A percentile compares a stretch with the other conserved stretches of the same genome.
These are phyloP conservation scores for Pseudonitzschia delicatissima DNA, from an alignment of 108 stramenopile species.

Conservation along the genomic window DNA sequence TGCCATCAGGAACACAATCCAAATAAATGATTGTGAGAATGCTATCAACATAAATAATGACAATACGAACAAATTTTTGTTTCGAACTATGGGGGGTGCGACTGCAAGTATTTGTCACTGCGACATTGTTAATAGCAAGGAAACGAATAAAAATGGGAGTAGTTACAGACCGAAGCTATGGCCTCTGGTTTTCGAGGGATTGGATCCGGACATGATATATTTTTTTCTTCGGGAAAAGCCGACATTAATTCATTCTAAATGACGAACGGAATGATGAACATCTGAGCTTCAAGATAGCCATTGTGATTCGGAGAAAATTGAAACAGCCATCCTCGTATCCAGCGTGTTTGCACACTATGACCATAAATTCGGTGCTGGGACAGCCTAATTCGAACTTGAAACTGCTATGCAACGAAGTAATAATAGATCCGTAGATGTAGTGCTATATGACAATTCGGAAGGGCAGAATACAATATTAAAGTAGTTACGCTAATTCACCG, in stretches of 20 bases:
- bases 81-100: neutral
- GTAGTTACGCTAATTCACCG: slow-evolving; percentile 3
- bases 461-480: neutral
- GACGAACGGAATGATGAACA: neutral
- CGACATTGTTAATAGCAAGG: neutral
- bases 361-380: too few species aligned
- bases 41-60: slow-evolving; percentile 8
- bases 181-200: slow-evolving; percentile 20
- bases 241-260: slow-evolving; percentile 4
- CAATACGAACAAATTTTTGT: neutral
- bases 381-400: too few species aligned
- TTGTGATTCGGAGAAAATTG: too few species aligned
- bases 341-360: too few species aligned
- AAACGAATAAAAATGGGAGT: neutral
- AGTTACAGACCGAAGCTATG: slow-evolving; percentile 14
- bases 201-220: slow-evolving; percentile 15
- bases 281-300: neutral
- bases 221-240: slow-evolving; percentile 22
- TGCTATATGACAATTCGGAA: too few species aligned
- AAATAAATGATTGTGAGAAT: neutral
- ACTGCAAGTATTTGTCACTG: neutral
- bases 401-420: too few species aligned
- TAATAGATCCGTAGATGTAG: too few species aligned
- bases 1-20: neutral
- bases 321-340: too few species aligned